These are phyloP conservation scores for Dacryopinax spathularia DNA, from an alignment of 768 basidiomycete genomes.

Conservation along the genomic window DNA sequence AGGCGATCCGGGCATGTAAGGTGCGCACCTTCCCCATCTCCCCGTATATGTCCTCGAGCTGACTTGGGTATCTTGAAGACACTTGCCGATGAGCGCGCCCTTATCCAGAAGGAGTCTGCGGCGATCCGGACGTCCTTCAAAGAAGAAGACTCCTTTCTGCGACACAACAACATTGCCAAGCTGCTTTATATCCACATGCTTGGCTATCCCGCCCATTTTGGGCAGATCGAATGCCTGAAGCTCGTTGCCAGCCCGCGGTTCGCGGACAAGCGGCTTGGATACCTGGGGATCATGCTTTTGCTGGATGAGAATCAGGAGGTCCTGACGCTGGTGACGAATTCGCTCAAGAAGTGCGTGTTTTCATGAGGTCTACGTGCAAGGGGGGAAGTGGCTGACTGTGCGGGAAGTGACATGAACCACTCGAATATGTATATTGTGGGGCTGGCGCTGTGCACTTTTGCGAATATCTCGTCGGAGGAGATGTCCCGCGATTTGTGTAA, in stretches of 20 bases:
- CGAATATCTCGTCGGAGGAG: conserved; percentile 97
- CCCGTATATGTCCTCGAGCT: neutral
- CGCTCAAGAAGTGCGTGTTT: conserved; percentile 77
- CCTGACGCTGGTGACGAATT: conserved; percentile 91
- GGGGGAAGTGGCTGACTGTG: neutral
- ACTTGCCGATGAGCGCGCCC: conserved; percentile 90
- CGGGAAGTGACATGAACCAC: conserved; percentile 89
- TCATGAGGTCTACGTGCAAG: too few species aligned
- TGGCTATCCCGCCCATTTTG: conserved; percentile 95
- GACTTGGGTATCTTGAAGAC: conserved; percentile 39
- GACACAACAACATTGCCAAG: conserved; percentile 96
- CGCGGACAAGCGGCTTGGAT: conserved; percentile 89
- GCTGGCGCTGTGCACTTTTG: conserved; percentile 91
- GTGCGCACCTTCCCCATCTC: conserved; percentile 27
- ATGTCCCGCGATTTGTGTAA: conserved; percentile 98
- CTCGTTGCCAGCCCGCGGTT: conserved; percentile 91
- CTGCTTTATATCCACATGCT: conserved; percentile 98
- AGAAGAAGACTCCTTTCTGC: conserved; percentile 87
- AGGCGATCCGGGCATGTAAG: conserved; percentile 96
- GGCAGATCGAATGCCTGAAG: conserved; percentile 94
- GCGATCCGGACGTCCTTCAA: conserved; percentile 93
- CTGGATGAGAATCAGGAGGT: conserved; percentile 98
- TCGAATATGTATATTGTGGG: conserved; percentile 98
- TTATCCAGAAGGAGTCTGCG: conserved; percentile 94
- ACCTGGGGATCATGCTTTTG: conserved; percentile 93